phyloP scores from a whole-genome alignment of 2,329 filamentous ascomycete genomes.

The Aspergillus pseudoviridinutans region DNA sequence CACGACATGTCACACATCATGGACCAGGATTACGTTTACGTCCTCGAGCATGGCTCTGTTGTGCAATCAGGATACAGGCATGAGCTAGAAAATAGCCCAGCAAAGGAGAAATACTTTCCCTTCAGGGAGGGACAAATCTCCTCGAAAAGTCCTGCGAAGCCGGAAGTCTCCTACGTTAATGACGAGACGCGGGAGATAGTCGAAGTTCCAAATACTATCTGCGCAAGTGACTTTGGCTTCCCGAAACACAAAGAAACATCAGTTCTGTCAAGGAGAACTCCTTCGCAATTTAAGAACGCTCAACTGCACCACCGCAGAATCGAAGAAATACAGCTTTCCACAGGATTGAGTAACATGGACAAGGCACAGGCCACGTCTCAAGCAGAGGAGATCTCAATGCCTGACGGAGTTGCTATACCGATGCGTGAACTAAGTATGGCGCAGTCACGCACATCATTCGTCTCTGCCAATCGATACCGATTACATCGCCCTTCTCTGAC shows the following conservation, averaged over 20 bases:
- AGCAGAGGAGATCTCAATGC: background rate
- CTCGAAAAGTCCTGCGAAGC: background rate
- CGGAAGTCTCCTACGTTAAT: background rate
- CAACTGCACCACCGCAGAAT: background rate
- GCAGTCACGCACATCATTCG: background rate
- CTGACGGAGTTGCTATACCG: background rate
- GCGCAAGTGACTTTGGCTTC: background rate
- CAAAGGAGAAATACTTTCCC: conserved; percentile 21
- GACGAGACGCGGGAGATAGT: background rate
- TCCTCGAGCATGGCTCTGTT: conserved; percentile 67
- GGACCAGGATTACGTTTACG: conserved; percentile 70
- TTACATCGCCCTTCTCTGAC: background rate
- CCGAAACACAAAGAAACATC: background rate
- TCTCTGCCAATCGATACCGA: background rate
- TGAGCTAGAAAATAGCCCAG: conserved; percentile 44
- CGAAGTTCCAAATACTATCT: background rate
- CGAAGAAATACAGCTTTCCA: background rate
- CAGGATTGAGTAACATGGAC: background rate
- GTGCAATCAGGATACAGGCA: conserved; percentile 64
- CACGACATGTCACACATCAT: conserved; percentile 78
- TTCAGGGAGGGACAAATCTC: background rate
- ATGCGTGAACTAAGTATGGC: conserved; percentile 2
- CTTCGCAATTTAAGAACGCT: background rate
- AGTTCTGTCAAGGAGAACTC: background rate
- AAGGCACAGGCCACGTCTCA: background rate